These are phyloP conservation scores for Golovinomyces cichoracearum DNA, from an alignment of 2,329 filamentous ascomycete species.

Conservation along the genomic window DNA sequence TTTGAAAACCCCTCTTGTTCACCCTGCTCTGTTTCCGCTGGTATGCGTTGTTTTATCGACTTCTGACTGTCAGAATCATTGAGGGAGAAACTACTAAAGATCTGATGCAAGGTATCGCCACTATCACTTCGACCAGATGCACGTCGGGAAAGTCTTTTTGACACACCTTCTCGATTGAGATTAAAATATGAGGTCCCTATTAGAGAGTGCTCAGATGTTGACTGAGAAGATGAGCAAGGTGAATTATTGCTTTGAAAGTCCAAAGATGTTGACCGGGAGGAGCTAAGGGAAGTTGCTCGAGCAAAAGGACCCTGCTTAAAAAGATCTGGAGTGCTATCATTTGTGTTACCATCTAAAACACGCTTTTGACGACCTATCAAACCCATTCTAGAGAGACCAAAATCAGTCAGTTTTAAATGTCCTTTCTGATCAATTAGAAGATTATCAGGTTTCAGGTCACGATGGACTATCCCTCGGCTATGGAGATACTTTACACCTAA, in stretches of 20 bases:
- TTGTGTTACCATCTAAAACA: conserved; percentile 48
- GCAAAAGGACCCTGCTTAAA: conserved; percentile 81
- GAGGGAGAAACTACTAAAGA: conserved; percentile 57
- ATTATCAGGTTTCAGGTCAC: conserved; percentile 92
- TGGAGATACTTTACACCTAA: conserved; percentile 93
- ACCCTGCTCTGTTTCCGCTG: conserved; percentile 47
- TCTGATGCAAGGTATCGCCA: conserved; percentile 58
- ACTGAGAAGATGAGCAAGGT: conserved; percentile 59
- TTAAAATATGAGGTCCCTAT: conserved; percentile 85
- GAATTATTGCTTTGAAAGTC: conserved; percentile 62
- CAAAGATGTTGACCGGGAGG: conserved; percentile 79
- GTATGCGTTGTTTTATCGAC: conserved; percentile 20
- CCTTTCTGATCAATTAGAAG: conserved; percentile 90
- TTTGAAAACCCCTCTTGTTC: conserved; percentile 54
- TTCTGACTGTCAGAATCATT: conserved; percentile 27
- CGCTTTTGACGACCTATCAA: conserved; percentile 89
- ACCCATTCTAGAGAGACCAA: conserved; percentile 91
- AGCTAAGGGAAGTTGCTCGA: conserved; percentile 58
- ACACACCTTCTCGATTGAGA: conserved; percentile 31
- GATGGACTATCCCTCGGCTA: conserved; percentile 80
- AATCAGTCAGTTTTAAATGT: conserved; percentile 90
- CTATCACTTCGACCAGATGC: conserved; percentile 77
- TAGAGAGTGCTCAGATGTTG: conserved; percentile 52
- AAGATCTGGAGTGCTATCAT: conserved; percentile 72
- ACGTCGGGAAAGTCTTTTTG: conserved; percentile 34